phyloP scores from a whole-genome alignment of 345 rosid genomes.

The Erodium maritimum region DNA sequence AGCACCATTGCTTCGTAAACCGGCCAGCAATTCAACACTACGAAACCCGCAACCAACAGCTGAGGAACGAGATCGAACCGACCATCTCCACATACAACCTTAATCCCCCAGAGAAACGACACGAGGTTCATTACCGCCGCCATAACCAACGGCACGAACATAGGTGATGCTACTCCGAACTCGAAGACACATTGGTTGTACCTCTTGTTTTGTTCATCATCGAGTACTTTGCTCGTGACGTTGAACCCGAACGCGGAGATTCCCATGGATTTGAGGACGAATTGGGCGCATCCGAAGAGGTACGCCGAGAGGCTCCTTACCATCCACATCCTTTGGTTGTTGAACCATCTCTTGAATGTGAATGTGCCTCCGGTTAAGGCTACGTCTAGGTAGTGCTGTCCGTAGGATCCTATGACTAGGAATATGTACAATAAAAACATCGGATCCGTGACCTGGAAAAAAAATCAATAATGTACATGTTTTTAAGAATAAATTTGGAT shows the following conservation, averaged over 20 bases:
- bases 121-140: constrained; percentile 42
- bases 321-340: constrained; percentile 49
- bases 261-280: constrained; percentile 31
- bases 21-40: constrained; percentile 38
- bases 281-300: constrained; percentile 32
- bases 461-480: too few species aligned
- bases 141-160: constrained; percentile 34
- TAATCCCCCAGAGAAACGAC: constrained; percentile 24
- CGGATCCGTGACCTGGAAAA: constrained; percentile 37
- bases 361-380: constrained; percentile 29
- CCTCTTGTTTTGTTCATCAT: constrained; percentile 38
- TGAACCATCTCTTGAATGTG: constrained; percentile 56
- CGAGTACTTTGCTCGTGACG: constrained; percentile 45
- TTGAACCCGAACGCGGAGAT: constrained; percentile 35
- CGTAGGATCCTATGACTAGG: constrained; percentile 49
- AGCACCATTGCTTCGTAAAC: constrained; percentile 47
- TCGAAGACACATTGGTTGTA: constrained; percentile 47
- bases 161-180: constrained; percentile 41
- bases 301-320: constrained; percentile 36
- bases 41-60: constrained; percentile 30
- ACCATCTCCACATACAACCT: background rate
- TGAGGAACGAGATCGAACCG: constrained; percentile 19
- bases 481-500: too few species aligned
- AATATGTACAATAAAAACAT: constrained; percentile 53
- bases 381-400: constrained; percentile 33